These are phyloP conservation scores for Corylus americana DNA, from an alignment of 306 rosid genomes.

Conservation along the genomic window DNA sequence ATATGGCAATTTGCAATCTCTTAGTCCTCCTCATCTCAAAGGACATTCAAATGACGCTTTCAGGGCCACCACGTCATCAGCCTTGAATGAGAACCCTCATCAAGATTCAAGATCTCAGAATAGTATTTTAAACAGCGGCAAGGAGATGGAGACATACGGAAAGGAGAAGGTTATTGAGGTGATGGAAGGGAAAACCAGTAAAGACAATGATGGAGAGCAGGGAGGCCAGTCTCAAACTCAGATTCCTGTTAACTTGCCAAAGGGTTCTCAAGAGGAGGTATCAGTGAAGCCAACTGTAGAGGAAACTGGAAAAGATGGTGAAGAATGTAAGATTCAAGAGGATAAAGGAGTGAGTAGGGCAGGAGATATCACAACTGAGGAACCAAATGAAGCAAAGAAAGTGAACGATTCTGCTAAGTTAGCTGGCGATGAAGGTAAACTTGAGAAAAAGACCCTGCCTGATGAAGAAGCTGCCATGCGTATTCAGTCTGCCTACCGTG, in stretches of 20 bases:
- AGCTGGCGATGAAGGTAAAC: conserved; percentile 1
- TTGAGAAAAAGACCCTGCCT: conserved; percentile 26
- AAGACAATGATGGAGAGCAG: conserved; percentile 17
- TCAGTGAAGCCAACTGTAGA: neutral
- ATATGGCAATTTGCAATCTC: conserved; percentile 49
- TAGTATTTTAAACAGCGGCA: neutral
- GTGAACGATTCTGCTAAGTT: conserved; percentile 1
- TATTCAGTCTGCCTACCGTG: conserved; percentile 73
- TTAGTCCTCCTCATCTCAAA: conserved; percentile 51
- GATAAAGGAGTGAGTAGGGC: conserved; percentile 13
- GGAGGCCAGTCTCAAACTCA: conserved; percentile 1
- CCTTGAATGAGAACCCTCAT: conserved; percentile 10
- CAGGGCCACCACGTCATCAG: conserved; percentile 1
- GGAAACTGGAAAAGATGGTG: conserved; percentile 21
- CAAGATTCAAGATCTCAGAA: neutral
- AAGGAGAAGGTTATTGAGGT: conserved; percentile 30
- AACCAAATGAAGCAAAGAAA: conserved; percentile 3
- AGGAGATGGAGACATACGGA: conserved; percentile 18
- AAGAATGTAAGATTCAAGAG: neutral
- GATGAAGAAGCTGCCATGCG: conserved; percentile 62
- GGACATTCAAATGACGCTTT: conserved; percentile 15
- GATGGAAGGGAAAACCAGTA: conserved; percentile 19
- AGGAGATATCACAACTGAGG: conserved; percentile 8
- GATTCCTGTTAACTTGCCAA: neutral
- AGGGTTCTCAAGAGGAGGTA: neutral